These are phyloP conservation scores for Colletotrichum destructivum DNA, from an alignment of 2,329 filamentous ascomycete genomes.

Conservation along the genomic window DNA sequence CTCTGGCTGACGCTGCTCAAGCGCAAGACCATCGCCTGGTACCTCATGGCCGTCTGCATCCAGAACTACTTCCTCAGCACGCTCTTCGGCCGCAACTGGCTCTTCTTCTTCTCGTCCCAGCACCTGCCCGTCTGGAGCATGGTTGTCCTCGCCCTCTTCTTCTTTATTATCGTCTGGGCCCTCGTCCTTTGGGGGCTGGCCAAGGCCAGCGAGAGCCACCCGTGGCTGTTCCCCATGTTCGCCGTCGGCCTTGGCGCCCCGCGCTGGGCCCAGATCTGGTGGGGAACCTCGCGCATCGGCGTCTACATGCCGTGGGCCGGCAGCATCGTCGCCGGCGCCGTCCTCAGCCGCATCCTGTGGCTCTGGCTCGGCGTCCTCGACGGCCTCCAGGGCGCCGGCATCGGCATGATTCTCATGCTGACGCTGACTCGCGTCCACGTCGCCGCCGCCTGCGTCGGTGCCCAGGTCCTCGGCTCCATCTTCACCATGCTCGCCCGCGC, in stretches of 20 bases:
- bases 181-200: constrained; percentile 66
- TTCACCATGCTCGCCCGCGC: constrained; percentile 75
- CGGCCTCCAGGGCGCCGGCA: constrained; percentile 75
- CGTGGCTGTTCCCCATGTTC: constrained; percentile 78
- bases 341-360: constrained; percentile 68
- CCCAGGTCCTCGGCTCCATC: constrained; percentile 74
- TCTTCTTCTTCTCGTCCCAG: constrained; percentile 72
- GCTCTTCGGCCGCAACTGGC: constrained; percentile 78
- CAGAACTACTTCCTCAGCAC: constrained; percentile 79
- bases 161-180: constrained; percentile 71
- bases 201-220: constrained; percentile 70
- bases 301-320: constrained; percentile 76
- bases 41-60: constrained; percentile 74
- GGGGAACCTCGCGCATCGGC: constrained; percentile 73
- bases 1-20: constrained; percentile 75
- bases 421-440: constrained; percentile 77
- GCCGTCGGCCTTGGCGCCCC: constrained; percentile 77
- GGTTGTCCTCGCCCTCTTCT: constrained; percentile 68
- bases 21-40: constrained; percentile 78
- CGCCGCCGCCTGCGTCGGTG: constrained; percentile 71
- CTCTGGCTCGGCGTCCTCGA: constrained; percentile 78
- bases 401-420: constrained; percentile 78
- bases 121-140: constrained; percentile 71
- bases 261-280: constrained; percentile 78
- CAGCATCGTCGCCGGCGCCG: constrained; percentile 66